Evolutionary conservation across 495 filamentous ascomycete species (phyloP).

Genomic region (Aspergillus wentii): DNA sequence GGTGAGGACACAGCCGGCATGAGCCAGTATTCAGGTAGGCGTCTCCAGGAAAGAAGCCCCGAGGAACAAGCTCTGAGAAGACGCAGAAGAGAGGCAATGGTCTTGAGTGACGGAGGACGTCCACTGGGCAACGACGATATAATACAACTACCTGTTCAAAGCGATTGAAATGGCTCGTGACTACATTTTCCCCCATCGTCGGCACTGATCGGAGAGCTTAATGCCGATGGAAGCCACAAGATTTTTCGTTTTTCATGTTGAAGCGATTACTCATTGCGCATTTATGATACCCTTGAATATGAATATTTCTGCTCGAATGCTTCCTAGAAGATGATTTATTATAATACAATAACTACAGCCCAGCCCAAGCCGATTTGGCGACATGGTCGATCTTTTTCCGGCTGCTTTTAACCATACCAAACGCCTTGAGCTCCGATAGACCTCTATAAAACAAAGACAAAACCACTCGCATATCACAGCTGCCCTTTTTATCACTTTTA

Average conservation of each 20-base stretch:
- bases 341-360: conserved; percentile 37
- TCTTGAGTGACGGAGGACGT: conserved; percentile 45
- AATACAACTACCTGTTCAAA: conserved; percentile 36
- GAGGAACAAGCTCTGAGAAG: conserved; percentile 47
- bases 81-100: conserved; percentile 51
- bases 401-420: conserved; percentile 85
- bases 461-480: conserved; percentile 42
- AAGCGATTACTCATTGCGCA: not conserved
- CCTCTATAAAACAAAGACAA: conserved; percentile 76
- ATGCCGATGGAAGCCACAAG: no score
- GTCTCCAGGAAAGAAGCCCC: conserved; percentile 37
- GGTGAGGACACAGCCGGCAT: conserved; percentile 41
- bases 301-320: no score
- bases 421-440: conserved; percentile 73
- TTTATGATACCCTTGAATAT: conserved; percentile 17
- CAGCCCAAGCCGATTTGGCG: conserved; percentile 72
- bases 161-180: conserved; percentile 5
- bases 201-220: no score
- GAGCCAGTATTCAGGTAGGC: conserved; percentile 22
- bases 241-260: not conserved
- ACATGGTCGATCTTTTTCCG: conserved; percentile 90
- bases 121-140: conserved; percentile 47
- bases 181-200: conserved; percentile 8
- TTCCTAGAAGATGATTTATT: not conserved
- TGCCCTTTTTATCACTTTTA: conserved; percentile 54